Percentiles rank a stretch among this genome's conserved stretches.
phyloP scores from a whole-genome alignment of 805 yeast genomes.

The Wickerhamiella qilinensis region DNA sequence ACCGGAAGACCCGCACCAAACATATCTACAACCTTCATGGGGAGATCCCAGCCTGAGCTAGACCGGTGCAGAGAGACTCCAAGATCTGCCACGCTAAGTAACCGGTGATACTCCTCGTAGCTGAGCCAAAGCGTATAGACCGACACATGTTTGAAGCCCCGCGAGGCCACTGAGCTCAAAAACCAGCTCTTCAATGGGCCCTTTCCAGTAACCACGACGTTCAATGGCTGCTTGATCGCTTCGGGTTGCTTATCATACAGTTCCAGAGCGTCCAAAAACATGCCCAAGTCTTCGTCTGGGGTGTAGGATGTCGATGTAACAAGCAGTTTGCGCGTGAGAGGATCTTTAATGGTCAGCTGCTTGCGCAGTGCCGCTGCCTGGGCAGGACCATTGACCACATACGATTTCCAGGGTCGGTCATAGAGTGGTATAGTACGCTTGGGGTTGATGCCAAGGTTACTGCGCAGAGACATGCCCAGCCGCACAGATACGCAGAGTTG shows the following conservation, averaged over 20 bases:
- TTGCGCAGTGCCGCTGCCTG: constrained; percentile 22
- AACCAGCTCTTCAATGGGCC: constrained; percentile 64
- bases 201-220: constrained; percentile 86
- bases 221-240: constrained; percentile 29
- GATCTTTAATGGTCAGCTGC: constrained; percentile 24
- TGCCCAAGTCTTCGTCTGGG: constrained; percentile 76
- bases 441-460: constrained; percentile 36
- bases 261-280: constrained; percentile 53
- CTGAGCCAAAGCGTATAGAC: constrained; percentile 63
- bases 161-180: constrained; percentile 28
- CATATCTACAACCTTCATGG: constrained; percentile 93
- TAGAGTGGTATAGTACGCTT: constrained; percentile 48
- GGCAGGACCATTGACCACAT: constrained; percentile 28
- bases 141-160: constrained; percentile 32
- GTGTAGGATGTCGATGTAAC: constrained; percentile 89
- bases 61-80: constrained; percentile 86
- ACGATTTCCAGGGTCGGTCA: constrained; percentile 67
- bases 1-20: constrained; percentile 96
- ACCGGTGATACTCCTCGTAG: constrained; percentile 59
- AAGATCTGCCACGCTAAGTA: constrained; percentile 63
- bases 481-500: constrained; percentile 68
- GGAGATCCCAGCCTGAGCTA: constrained; percentile 84
- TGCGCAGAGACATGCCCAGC: constrained; percentile 45
- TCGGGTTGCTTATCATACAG: constrained; percentile 30
- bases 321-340: constrained; percentile 51